Evolutionary conservation across 352 stramenopile genomes (phyloP), one percentile per base, ranked within the genome.

Genomic region (Elongisporangium anandrum): DNA sequence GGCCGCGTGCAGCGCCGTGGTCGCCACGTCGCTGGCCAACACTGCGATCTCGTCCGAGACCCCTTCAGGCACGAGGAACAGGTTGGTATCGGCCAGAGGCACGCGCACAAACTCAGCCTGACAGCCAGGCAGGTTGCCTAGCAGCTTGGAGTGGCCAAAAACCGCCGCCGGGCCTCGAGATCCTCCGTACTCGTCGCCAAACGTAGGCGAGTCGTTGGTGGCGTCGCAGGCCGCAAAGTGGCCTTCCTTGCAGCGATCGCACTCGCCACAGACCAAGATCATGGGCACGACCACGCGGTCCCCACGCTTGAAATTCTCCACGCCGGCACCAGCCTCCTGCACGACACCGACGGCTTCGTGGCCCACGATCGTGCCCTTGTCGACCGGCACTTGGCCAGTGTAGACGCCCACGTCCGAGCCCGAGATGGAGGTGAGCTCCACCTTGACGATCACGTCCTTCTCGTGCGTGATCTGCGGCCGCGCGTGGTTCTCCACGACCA

Each of bases 41-140:
- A 86, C 59, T 15, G 71, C 76, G 39, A 70, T 65, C 50, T 86
- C 72, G 34, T 63, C 70, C 5, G 71, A 41, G 38, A 82, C 57
- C 4, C 34, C 45, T 4, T 45, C 16, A 1, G 71, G 73, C 17
- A 83, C 61, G 21, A 56, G 54, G 48, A 62, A 63, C 16, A 70
- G 59, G 54, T 81, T 86, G 15, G 69, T 63, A 29, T 84, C 76
- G 2, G 67, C 76, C 26, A 82, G 72, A 8, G 76, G 76, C 48
- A 86, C 72, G n/a, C 73, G 69, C 52, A 86, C 62, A 29, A 61
- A 84, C 57, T 86, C 73, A 10, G 76, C 76, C 54, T 86, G 76
- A 13, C 60, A 79, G n/a, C 76, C 76, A 15, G 73, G 73, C 3
- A 84, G 52, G 26, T 67, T 68, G 38, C 69, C 72, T n/a, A 78